phyloP scores from a whole-genome alignment of 371 early-diverging fungal genomes.

The Conidiobolus incongruus region DNA sequence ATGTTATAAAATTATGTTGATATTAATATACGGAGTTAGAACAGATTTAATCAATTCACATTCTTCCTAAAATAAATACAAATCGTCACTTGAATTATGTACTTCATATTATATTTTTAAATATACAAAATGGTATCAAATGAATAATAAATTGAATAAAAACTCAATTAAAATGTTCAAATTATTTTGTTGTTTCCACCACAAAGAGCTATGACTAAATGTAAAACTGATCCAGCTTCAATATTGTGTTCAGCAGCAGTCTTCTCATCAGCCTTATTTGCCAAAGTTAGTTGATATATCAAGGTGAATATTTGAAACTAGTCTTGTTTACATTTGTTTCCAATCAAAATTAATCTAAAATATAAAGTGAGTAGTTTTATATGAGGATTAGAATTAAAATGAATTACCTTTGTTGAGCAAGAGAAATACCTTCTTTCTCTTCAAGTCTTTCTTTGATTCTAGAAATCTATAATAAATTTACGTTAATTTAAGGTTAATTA shows the following conservation, averaged over 20 bases:
- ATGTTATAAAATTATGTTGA: no score
- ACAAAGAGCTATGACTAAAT: constrained; percentile 93
- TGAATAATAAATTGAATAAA: no score
- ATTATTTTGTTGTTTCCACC: constrained; percentile 47
- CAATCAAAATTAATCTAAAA: constrained; percentile 65
- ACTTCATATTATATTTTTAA: no score
- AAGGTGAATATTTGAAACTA: no score
- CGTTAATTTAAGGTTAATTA: background rate
- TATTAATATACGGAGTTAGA: no score
- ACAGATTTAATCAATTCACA: no score
- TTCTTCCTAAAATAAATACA: no score
- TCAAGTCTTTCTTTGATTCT: constrained; percentile 87
- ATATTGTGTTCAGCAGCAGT: constrained; percentile 54
- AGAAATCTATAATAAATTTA: constrained; percentile 36
- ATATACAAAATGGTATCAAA: no score
- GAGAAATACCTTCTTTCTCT: constrained; percentile 94
- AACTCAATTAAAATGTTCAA: no score
- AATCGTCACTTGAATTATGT: no score
- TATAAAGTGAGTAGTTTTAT: background rate
- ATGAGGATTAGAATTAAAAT: background rate
- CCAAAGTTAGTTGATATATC: background rate
- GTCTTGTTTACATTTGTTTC: constrained; percentile 83
- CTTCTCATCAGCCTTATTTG: constrained; percentile 63
- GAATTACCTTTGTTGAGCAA: constrained; percentile 64
- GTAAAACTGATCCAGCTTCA: constrained; percentile 76